Conservation (phyloP, 1,284 basidiomycete species). For the Microbotryum violaceum region DNA sequence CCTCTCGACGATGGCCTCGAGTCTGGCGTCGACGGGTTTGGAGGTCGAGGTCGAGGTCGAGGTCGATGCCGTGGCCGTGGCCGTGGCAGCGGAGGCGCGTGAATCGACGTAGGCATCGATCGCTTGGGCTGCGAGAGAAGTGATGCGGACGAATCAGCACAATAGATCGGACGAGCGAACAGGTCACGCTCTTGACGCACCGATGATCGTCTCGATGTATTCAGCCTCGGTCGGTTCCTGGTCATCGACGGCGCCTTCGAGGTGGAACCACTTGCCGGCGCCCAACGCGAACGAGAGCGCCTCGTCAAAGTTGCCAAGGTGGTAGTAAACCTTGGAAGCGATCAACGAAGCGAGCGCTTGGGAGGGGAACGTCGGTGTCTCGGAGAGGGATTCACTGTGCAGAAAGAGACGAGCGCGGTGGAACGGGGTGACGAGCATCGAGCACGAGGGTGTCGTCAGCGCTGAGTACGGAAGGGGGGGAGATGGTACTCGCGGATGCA, state of each 20-base stretch:
- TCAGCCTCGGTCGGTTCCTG: constrained; percentile 55
- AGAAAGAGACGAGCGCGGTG: constrained; percentile 3
- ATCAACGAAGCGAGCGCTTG: constrained; percentile 76
- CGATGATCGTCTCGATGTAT: constrained; percentile 87
- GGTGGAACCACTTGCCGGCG: constrained; percentile 75
- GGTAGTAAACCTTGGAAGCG: constrained; percentile 92
- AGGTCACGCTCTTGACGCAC: constrained; percentile 47
- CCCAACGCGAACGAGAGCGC: constrained; percentile 85
- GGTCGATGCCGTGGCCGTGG: constrained; percentile 57
- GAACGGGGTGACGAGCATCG: background rate
- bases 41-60: constrained; percentile 46
- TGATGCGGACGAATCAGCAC: background rate
- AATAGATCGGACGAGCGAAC: constrained; percentile 7
- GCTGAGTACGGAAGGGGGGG: background rate
- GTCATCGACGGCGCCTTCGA: constrained; percentile 49
- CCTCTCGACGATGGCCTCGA: constrained; percentile 74
- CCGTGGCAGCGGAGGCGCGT: constrained; percentile 45
- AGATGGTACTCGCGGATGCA: background rate
- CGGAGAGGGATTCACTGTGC: constrained; percentile 76
- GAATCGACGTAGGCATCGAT: constrained; percentile 77
- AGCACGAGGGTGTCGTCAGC: constrained; percentile 20
- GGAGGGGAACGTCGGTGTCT: constrained; percentile 61
- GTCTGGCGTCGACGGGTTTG: constrained; percentile 56
- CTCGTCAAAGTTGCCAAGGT: constrained; percentile 86
- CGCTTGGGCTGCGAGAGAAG: constrained; percentile 61